Evolutionary conservation across 1,284 basidiomycete species (phyloP).

Genomic region (Sanguinoderma infundibulare): DNA sequence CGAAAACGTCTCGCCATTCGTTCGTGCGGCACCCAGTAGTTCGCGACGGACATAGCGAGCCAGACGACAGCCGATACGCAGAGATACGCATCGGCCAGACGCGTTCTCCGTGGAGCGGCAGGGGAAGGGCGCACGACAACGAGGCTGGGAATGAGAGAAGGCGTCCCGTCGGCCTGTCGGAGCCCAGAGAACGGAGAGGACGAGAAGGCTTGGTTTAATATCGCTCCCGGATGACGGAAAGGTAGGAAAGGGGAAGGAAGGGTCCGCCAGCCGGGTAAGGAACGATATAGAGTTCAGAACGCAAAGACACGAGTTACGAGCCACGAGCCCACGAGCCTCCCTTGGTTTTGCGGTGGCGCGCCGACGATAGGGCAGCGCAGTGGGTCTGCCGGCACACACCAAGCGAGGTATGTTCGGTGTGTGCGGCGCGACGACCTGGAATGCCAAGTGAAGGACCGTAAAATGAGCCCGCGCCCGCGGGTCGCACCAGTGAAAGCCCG

Average conservation of each 20-base stretch:
- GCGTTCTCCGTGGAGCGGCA: slow-evolving; percentile 1
- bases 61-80: slow-evolving; percentile 5
- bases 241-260: neutral
- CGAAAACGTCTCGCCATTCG: slow-evolving; percentile 12
- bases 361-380: neutral
- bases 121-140: slow-evolving; percentile 19
- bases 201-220: too few species aligned
- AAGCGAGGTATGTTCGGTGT: too few species aligned
- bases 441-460: too few species aligned
- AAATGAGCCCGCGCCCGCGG: too few species aligned
- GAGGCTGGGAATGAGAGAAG: slow-evolving; percentile 11
- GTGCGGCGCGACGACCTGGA: too few species aligned
- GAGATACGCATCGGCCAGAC: neutral
- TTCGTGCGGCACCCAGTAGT: too few species aligned
- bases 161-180: neutral
- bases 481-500: too few species aligned
- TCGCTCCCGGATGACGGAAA: neutral
- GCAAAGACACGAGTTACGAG: neutral
- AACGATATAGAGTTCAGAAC: neutral
- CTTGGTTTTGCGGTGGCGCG: neutral
- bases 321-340: neutral
- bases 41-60: slow-evolving; percentile 22
- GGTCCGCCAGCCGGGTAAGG: neutral
- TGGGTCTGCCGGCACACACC: too few species aligned
- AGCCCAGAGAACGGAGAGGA: neutral